phyloP scores from a whole-genome alignment of 352 stramenopile species.

The Globisporangium lucens region DNA sequence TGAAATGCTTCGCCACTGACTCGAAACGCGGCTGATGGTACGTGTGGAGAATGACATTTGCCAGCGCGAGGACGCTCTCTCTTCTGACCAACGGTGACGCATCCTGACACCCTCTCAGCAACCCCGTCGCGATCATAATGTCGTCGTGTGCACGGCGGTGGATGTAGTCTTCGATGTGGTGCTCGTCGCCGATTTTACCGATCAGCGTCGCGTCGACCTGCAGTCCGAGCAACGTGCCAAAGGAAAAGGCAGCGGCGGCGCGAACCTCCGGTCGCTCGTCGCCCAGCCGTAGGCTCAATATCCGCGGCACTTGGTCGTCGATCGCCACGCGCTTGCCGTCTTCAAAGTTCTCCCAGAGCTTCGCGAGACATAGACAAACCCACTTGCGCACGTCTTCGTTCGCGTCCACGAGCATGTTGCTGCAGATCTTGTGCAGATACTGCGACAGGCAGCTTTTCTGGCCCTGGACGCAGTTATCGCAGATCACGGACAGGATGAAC shows the following conservation, averaged over 20 bases:
- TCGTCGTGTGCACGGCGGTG: slow-evolving; percentile 57
- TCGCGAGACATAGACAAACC: slow-evolving; percentile 92
- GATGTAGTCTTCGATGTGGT: slow-evolving; percentile 60
- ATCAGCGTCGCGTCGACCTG: slow-evolving; percentile 59
- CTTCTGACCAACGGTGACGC: slow-evolving; percentile 80
- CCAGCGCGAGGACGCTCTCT: slow-evolving; percentile 81
- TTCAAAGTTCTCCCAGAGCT: slow-evolving; percentile 93
- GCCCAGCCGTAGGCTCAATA: slow-evolving; percentile 76
- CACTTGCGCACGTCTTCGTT: slow-evolving; percentile 76
- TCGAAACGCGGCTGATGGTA: slow-evolving; percentile 86
- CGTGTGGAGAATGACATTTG: slow-evolving; percentile 84
- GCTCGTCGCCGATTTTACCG: slow-evolving; percentile 41
- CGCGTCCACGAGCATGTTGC: slow-evolving; percentile 55
- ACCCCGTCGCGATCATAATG: slow-evolving; percentile 64
- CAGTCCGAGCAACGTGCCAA: slow-evolving; percentile 90
- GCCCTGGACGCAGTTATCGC: slow-evolving; percentile 88
- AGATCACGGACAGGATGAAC: slow-evolving; percentile 96
- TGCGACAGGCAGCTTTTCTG: slow-evolving; percentile 94
- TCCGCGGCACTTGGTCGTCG: slow-evolving; percentile 80
- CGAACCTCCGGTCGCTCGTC: slow-evolving; percentile 91
- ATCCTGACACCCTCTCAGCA: slow-evolving; percentile 69
- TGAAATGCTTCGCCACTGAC: slow-evolving; percentile 76
- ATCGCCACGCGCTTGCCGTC: slow-evolving; percentile 85
- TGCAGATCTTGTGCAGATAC: slow-evolving; percentile 76
- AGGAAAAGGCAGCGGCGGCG: slow-evolving; percentile 90